A percentile compares a stretch with the other conserved stretches of the same genome.
Conservation (phyloP, 352 stramenopile species). For the Elongisporangium anandrum region DNA sequence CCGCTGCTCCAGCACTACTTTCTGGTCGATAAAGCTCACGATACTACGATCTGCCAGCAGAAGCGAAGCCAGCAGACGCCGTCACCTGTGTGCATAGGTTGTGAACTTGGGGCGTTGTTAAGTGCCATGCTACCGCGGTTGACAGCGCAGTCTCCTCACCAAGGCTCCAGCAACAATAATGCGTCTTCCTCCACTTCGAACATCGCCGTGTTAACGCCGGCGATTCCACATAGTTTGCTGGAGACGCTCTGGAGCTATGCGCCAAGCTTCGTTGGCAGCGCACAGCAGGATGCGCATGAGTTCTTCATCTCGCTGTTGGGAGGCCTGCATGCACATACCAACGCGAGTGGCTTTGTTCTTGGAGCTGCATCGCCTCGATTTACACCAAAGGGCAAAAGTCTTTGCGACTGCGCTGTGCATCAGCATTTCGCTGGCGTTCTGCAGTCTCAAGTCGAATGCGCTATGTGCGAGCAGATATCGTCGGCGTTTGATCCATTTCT, state of each 20-base stretch:
- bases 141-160: not conserved
- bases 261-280: conserved; percentile 43
- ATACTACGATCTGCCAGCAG: conserved; percentile 62
- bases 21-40: conserved; percentile 53
- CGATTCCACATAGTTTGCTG: conserved; percentile 56
- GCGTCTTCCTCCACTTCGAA: not conserved
- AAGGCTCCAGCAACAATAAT: not conserved
- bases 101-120: conserved; percentile 41
- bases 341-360: conserved; percentile 34
- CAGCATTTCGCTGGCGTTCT: conserved; percentile 68
- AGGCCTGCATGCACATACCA: conserved; percentile 56
- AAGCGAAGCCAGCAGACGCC: conserved; percentile 27
- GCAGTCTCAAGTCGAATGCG: conserved; percentile 51
- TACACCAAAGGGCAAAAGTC: conserved; percentile 42
- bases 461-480: conserved; percentile 44
- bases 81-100: conserved; percentile 45
- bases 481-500: conserved; percentile 68
- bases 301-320: conserved; percentile 62
- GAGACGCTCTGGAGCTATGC: conserved; percentile 58
- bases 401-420: conserved; percentile 71
- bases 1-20: conserved; percentile 70
- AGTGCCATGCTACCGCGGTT: not conserved
- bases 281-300: conserved; percentile 79
- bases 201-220: conserved; percentile 34
- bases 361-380: conserved; percentile 48